These are phyloP conservation scores for Myrica gale DNA, from an alignment of 306 rosid species.

Conservation along the genomic window DNA sequence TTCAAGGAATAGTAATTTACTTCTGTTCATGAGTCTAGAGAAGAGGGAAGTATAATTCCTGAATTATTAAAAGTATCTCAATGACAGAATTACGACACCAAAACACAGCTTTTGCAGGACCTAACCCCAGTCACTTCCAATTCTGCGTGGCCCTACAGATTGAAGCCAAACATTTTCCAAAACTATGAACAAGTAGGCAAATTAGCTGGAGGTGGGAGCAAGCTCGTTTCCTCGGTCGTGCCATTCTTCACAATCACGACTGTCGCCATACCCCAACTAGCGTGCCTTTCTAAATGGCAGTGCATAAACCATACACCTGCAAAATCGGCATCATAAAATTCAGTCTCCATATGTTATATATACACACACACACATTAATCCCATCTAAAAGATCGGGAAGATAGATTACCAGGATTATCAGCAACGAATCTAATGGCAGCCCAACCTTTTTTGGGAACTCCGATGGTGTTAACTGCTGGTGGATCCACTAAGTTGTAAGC, in stretches of 20 bases:
- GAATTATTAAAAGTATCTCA: no score
- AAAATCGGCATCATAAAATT: background rate
- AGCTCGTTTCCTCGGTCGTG: constrained; percentile 25
- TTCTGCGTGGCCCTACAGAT: no score
- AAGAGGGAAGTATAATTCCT: no score
- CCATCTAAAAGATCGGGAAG: no score
- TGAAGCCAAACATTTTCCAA: background rate
- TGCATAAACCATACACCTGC: constrained; percentile 49
- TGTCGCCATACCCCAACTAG: constrained; percentile 42
- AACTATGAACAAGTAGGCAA: constrained; percentile 35
- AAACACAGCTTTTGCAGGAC: no score
- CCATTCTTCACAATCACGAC: constrained; percentile 39
- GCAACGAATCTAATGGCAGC: constrained; percentile 11
- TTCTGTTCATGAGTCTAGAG: no score
- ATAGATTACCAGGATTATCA: constrained; percentile 28
- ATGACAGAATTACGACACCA: no score
- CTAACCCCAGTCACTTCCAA: no score
- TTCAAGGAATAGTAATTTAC: no score
- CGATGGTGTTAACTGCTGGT: constrained; percentile 14
- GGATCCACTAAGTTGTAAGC: constrained; percentile 15
- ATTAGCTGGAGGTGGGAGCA: constrained; percentile 31
- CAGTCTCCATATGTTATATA: background rate
- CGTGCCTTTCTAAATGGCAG: constrained; percentile 40
- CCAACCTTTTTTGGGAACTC: constrained; percentile 20
- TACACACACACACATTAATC: background rate